Base-by-base conservation (phyloP, 2,329 filamentous ascomycete species). In the Zarea fungicola region DNA sequence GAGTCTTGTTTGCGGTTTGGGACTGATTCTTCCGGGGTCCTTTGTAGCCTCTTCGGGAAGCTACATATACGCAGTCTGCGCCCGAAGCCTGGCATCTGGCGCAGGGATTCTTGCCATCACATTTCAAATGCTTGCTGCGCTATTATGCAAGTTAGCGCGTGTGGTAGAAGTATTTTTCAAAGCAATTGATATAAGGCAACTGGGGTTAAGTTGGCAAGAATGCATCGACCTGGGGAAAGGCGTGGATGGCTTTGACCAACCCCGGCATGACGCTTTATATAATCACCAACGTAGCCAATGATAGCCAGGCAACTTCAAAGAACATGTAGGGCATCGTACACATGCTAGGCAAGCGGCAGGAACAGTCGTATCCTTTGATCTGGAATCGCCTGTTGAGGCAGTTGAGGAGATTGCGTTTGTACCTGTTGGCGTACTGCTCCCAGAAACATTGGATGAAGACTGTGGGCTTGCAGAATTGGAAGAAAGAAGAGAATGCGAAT, bases 11-110 rank as follows among this genome's bases (percentile, higher is more conserved):
- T 9, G 70, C 68, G 56, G 72, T 77, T 50, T 64, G 65, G 6
- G 64, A 56, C n/a, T 61, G 55, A 16, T 59, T 64, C 69, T 67
- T 54, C 54, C 67, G 56, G 54, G 66, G 61, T 13, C 84, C 84
- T 65, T 86, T 88, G 69, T 87, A 88, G 25, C 87, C 87, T 52
- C 87, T 79, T 36, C 86, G 81, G 32, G 85, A 89, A 37, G 84
- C 81, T 42, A 88, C 80, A 62, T 89, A 90, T 59, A 82, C 69
- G 64, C 87, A 92, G 41, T 83, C 74, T 16, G 74, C 68, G 49
- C 77, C 76, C 41, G 77, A 75, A 43, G 71, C 66, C 19, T 69
- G 68, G 65, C 87, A 91, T 47, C 87, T 81, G 40, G 78, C 75
- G 66, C 87, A 91, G 11, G 87, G 86, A 26, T 68, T 82, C 31